A percentile compares a stretch with the other conserved stretches of the same genome.
Evolutionary conservation across 1,284 basidiomycete species (phyloP).

Genomic region (Moesziomyces globuligerus): DNA sequence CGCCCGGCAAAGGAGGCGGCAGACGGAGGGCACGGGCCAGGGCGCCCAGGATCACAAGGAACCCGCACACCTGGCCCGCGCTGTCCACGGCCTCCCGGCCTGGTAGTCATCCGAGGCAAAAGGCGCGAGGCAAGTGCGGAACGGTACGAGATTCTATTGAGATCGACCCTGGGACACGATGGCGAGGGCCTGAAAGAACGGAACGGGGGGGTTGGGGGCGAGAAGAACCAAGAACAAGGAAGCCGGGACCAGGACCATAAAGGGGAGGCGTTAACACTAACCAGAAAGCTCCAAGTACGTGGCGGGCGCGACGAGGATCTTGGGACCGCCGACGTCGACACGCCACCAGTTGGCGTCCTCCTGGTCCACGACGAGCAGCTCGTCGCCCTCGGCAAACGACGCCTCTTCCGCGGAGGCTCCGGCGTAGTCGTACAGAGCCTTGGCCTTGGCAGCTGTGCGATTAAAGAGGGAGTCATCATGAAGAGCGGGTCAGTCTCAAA

Average conservation of each 20-base stretch:
- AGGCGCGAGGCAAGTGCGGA: conserved; percentile 27
- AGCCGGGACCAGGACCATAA: conserved; percentile 42
- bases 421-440: conserved; percentile 64
- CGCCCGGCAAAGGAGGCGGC: background rate
- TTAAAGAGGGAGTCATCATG: background rate
- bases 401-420: conserved; percentile 62
- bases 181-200: conserved; percentile 4
- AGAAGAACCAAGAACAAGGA: background rate
- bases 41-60: conserved; percentile 32
- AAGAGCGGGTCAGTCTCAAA: conserved; percentile 1
- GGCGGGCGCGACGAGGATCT: conserved; percentile 62
- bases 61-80: conserved; percentile 24
- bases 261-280: conserved; percentile 28
- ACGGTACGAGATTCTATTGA: conserved; percentile 39
- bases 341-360: conserved; percentile 65
- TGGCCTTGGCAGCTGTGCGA: conserved; percentile 53
- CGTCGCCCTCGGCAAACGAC: conserved; percentile 54
- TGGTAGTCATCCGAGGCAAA: conserved; percentile 27
- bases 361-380: conserved; percentile 60
- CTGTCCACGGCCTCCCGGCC: conserved; percentile 37
- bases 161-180: conserved; percentile 29
- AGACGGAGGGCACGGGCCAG: conserved; percentile 7
- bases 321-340: conserved; percentile 51
- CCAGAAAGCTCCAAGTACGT: conserved; percentile 62
- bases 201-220: too few species aligned